A percentile compares a stretch with the other conserved stretches of the same genome.
phyloP scores from a whole-genome alignment of 192 early-diverging fungal species.

The Dissophora globulifera region DNA sequence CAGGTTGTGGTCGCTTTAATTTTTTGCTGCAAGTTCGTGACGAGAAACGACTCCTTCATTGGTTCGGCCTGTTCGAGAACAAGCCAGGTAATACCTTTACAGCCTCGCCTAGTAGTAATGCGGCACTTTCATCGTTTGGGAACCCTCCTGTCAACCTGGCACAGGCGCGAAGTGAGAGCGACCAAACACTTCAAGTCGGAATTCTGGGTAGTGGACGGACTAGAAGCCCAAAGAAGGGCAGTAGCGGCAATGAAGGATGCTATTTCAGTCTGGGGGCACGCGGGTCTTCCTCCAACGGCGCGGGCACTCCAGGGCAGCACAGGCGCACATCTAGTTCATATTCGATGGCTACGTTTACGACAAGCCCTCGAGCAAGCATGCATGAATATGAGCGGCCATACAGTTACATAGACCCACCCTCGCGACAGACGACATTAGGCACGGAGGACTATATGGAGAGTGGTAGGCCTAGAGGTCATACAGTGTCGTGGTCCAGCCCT shows the following conservation, averaged over 20 bases:
- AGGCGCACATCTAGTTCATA: slow-evolving; percentile 3
- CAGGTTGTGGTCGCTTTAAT: slow-evolving; percentile 13
- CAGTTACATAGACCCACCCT: neutral
- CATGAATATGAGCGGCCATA: neutral
- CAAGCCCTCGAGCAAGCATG: neutral
- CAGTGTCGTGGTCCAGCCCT: too few species aligned
- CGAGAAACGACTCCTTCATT: slow-evolving; percentile 36
- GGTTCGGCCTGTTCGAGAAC: slow-evolving; percentile 38
- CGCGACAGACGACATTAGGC: slow-evolving; percentile 5
- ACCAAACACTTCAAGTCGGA: slow-evolving; percentile 3
- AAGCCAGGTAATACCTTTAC: slow-evolving; percentile 7
- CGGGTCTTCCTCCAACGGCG: neutral
- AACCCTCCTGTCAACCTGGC: neutral
- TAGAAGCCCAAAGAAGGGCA: neutral
- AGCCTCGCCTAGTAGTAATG: neutral
- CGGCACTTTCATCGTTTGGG: neutral
- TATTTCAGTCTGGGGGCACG: neutral
- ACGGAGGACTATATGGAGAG: neutral
- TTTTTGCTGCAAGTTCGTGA: slow-evolving; percentile 33
- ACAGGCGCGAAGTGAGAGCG: slow-evolving; percentile 15
- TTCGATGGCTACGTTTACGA: slow-evolving; percentile 14
- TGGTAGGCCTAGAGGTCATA: too few species aligned
- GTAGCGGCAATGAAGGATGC: neutral
- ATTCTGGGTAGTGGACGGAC: too few species aligned
- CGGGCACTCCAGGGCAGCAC: slow-evolving; percentile 1